phyloP scores from a whole-genome alignment of 495 filamentous ascomycete genomes.

The Neurospora tetraspora region DNA sequence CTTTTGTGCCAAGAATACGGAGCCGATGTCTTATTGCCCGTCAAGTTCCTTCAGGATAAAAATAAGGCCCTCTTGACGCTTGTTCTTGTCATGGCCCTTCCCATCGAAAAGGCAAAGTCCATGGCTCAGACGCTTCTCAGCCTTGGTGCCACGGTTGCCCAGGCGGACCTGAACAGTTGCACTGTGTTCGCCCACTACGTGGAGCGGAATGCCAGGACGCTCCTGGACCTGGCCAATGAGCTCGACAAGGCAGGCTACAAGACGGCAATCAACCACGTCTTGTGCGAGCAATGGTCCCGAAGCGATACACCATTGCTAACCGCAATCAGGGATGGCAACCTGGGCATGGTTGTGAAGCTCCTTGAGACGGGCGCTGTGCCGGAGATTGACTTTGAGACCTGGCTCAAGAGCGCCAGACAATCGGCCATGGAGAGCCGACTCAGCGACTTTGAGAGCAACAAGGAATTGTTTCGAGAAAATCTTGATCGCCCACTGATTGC shows the following conservation, averaged over 20 bases:
- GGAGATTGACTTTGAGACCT: conserved; percentile 34
- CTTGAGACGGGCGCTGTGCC: conserved; percentile 30
- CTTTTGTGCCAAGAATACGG: conserved; percentile 62
- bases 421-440: conserved; percentile 13
- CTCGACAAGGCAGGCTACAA: conserved; percentile 50
- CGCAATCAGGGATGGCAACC: conserved; percentile 24
- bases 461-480: conserved; percentile 24
- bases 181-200: conserved; percentile 52
- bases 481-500: conserved; percentile 50
- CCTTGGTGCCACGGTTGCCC: conserved; percentile 61
- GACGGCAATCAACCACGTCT: conserved; percentile 54
- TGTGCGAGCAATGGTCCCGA: conserved; percentile 17
- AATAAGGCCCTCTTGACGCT: conserved; percentile 51
- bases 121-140: conserved; percentile 55
- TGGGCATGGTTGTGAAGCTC: conserved; percentile 27
- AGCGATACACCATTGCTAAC: conserved; percentile 27
- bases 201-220: conserved; percentile 33
- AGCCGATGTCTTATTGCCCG: conserved; percentile 59
- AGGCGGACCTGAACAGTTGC: conserved; percentile 50
- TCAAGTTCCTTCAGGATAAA: conserved; percentile 45
- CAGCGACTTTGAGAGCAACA: conserved; percentile 30
- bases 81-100: conserved; percentile 48
- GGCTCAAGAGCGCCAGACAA: conserved; percentile 31
- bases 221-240: conserved; percentile 49
- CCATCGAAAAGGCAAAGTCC: conserved; percentile 44